Evolutionary conservation across 176 grass and related monocot species (phyloP).

Genomic region (Aechmea fasciata): DNA sequence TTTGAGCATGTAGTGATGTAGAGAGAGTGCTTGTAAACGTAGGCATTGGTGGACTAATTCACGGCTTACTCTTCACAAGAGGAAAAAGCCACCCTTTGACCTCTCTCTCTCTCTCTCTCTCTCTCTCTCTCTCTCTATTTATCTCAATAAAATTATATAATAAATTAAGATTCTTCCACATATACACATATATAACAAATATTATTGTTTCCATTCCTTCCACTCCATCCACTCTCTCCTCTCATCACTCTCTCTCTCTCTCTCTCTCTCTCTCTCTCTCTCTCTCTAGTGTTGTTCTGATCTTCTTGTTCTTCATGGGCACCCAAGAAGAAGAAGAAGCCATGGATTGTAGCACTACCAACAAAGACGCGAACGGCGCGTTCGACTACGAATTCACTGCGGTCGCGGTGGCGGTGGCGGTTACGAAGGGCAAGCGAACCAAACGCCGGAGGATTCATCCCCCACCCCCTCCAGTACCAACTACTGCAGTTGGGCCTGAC

Average conservation of each 20-base stretch:
- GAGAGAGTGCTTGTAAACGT: no score
- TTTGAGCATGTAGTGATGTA: no score
- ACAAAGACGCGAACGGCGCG: slow-evolving; percentile 3
- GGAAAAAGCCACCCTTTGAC: no score
- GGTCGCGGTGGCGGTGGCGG: slow-evolving; percentile 10
- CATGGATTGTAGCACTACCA: slow-evolving; percentile 8
- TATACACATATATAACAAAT: background rate
- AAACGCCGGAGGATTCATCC: slow-evolving; percentile 35
- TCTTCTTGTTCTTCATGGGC: slow-evolving; percentile 20
- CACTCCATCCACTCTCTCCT: slow-evolving; percentile 24
- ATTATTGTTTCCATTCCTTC: slow-evolving; percentile 22
- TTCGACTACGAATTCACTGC: background rate
- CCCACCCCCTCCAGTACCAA: background rate
- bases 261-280: slow-evolving; percentile 8
- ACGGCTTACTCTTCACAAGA: no score
- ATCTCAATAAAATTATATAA: no score
- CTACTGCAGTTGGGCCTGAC: slow-evolving; percentile 1
- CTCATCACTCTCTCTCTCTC: slow-evolving; percentile 21
- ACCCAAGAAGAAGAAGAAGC: slow-evolving; percentile 16
- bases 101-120: no score
- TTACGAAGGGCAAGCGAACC: slow-evolving; percentile 73
- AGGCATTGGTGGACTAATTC: no score
- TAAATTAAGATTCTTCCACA: no score
- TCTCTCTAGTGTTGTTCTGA: background rate
- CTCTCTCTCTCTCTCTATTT: no score